These are phyloP conservation scores for Leptosphaerulina australis DNA, from an alignment of 2,329 filamentous ascomycete species.

Conservation along the genomic window DNA sequence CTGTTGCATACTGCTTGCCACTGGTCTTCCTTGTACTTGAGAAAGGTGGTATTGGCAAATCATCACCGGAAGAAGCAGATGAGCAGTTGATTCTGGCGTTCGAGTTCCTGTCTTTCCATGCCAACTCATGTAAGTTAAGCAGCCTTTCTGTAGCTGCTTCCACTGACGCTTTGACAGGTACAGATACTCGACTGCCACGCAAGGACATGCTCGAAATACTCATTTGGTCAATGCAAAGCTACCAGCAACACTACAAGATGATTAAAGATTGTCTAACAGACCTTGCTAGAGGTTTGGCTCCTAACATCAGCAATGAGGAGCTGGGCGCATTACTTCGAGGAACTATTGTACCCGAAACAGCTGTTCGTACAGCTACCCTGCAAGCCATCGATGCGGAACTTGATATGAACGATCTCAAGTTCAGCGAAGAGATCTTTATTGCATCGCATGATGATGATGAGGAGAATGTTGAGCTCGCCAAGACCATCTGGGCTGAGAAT, in stretches of 20 bases:
- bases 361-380: constrained; percentile 82
- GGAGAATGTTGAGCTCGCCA: constrained; percentile 82
- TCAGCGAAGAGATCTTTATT: constrained; percentile 91
- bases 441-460: constrained; percentile 88
- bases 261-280: constrained; percentile 92
- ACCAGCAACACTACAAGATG: constrained; percentile 91
- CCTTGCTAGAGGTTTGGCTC: constrained; percentile 80
- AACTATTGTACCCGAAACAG: constrained; percentile 75
- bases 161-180: constrained; percentile 49
- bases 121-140: constrained; percentile 66
- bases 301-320: constrained; percentile 76
- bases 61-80: constrained; percentile 75
- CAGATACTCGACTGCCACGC: constrained; percentile 76
- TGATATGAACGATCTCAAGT: constrained; percentile 84
- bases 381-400: constrained; percentile 91
- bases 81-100: constrained; percentile 87
- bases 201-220: constrained; percentile 73
- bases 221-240: constrained; percentile 82
- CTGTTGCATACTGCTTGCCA: constrained; percentile 85
- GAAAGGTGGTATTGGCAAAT: constrained; percentile 75
- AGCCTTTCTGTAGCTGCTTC: background rate
- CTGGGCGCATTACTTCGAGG: constrained; percentile 78
- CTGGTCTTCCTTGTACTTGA: constrained; percentile 79
- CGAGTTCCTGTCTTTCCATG: constrained; percentile 89
- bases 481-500: constrained; percentile 95